Evolutionary conservation across 1,139 yeast species (phyloP).

Genomic region (Yamadazyma membranifaciens): DNA sequence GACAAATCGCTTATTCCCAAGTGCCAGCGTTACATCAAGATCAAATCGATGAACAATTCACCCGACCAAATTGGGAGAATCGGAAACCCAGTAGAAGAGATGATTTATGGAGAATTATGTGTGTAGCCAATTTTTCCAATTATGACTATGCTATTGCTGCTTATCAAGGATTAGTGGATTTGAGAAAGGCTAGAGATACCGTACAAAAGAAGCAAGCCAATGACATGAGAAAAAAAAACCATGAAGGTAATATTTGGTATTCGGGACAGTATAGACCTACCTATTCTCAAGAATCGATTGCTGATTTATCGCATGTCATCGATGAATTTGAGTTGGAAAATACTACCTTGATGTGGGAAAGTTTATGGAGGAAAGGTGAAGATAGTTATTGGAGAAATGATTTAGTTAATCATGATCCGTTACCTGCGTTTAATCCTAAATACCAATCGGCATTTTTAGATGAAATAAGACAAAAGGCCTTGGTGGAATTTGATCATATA

Average conservation of each 20-base stretch:
- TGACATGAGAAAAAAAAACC: constrained; percentile 67
- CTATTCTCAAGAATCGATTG: constrained; percentile 87
- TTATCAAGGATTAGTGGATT: constrained; percentile 69
- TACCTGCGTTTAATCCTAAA: constrained; percentile 63
- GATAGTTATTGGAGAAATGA: constrained; percentile 59
- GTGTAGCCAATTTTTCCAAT: constrained; percentile 69
- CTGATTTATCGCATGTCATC: constrained; percentile 73
- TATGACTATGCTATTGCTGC: constrained; percentile 72
- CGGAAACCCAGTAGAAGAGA: constrained; percentile 74
- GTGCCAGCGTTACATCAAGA: constrained; percentile 69
- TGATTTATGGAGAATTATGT: constrained; percentile 90
- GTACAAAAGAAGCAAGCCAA: constrained; percentile 59
- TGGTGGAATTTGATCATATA: constrained; percentile 4
- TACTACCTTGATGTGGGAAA: constrained; percentile 74
- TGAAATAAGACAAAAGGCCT: constrained; percentile 47
- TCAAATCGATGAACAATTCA: constrained; percentile 71
- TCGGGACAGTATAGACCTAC: constrained; percentile 88
- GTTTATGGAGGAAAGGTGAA: constrained; percentile 82
- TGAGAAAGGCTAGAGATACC: constrained; percentile 71
- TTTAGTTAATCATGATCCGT: constrained; percentile 54
- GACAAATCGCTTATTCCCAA: constrained; percentile 88
- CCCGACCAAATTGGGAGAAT: constrained; percentile 87
- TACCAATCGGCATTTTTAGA: constrained; percentile 64
- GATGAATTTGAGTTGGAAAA: constrained; percentile 55
- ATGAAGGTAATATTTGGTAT: constrained; percentile 80